These are phyloP conservation scores for Neonectria neomacrospora DNA, from an alignment of 2,329 filamentous ascomycete genomes.

Conservation along the genomic window DNA sequence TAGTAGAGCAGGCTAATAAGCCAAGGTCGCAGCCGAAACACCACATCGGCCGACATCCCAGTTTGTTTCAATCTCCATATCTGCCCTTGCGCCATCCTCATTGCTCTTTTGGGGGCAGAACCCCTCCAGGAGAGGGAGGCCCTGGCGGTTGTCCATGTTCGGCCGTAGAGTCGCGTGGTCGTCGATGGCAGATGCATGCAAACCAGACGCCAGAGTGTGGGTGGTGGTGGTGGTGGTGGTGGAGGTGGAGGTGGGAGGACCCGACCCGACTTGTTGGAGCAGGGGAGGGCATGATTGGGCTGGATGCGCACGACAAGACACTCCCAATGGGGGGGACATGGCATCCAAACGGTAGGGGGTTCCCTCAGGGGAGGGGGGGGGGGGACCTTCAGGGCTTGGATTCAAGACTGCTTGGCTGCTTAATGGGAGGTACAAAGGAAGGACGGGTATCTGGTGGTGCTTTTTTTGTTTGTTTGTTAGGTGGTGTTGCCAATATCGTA, in stretches of 20 bases:
- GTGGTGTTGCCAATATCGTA: not conserved
- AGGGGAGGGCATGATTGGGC: conserved; percentile 10
- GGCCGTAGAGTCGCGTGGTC: conserved; percentile 21
- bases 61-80: conserved; percentile 19
- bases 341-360: conserved; percentile 10
- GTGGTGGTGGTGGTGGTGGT: too few relatives aligned
- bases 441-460: not conserved
- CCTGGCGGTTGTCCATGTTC: conserved; percentile 4
- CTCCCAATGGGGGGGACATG: conserved; percentile 3
- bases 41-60: conserved; percentile 1
- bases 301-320: not conserved
- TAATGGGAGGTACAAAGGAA: not conserved
- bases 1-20: not conserved
- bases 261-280: conserved; percentile 1
- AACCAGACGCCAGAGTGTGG: conserved; percentile 9
- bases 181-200: conserved; percentile 16
- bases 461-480: too few relatives aligned
- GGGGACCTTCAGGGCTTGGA: conserved; percentile 10
- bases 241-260: too few relatives aligned
- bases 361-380: conserved; percentile 22
- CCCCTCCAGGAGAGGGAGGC: not conserved
- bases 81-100: not conserved
- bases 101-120: conserved; percentile 11
- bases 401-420: conserved; percentile 17
- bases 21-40: not conserved